phyloP scores from a whole-genome alignment of 352 stramenopile genomes.

The Thalassiosira exigua region DNA sequence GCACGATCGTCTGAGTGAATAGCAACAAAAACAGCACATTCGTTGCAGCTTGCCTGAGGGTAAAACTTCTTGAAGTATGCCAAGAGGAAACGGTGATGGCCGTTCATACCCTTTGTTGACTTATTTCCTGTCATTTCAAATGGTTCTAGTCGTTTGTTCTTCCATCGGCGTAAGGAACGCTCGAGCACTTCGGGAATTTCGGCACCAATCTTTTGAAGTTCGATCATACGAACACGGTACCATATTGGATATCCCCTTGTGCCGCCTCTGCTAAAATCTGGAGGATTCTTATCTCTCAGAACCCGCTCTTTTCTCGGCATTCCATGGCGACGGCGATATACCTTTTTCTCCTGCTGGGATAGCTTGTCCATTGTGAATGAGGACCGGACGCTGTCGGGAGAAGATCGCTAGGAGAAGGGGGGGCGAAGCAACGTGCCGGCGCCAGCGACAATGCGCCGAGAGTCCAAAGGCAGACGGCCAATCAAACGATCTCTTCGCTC shows the following conservation, averaged over 20 bases:
- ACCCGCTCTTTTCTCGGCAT: neutral
- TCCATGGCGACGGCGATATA: neutral
- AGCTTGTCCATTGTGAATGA: neutral
- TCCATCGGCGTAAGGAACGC: neutral
- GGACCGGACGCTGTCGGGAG: too few relatives aligned
- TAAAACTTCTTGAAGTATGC: slow-evolving; percentile 9
- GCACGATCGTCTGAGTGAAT: neutral
- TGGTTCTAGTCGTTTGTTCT: neutral
- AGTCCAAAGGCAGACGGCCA: too few relatives aligned
- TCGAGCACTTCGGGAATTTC: neutral
- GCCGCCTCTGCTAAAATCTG: slow-evolving; percentile 2
- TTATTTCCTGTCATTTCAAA: slow-evolving; percentile 1
- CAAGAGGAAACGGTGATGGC: slow-evolving; percentile 1
- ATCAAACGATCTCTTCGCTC: too few relatives aligned
- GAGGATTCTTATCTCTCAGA: neutral
- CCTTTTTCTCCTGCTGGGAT: neutral
- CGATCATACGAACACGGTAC: neutral
- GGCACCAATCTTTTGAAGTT: neutral
- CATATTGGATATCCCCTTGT: neutral
- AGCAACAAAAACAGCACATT: neutral
- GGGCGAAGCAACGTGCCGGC: too few relatives aligned
- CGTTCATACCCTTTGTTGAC: neutral
- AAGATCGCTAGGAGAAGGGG: too few relatives aligned
- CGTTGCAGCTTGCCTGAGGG: neutral
- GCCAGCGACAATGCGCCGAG: too few relatives aligned